Conservation (phyloP, 1,284 basidiomycete genomes). For the Fomitopsis betulina region DNA sequence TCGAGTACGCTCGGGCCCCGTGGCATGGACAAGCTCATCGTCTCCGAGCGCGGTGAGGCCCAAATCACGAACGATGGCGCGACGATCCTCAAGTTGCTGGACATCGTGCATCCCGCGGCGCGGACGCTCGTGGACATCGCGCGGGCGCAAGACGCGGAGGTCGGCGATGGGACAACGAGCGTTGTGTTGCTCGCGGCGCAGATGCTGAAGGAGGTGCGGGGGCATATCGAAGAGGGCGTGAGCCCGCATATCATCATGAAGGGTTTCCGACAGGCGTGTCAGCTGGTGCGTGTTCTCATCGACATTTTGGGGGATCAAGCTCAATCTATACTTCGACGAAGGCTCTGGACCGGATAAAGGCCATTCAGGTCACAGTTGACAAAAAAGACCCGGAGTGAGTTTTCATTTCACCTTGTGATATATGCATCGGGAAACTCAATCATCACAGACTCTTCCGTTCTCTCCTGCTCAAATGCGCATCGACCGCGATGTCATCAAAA, state of each 20-base stretch:
- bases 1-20: slow-evolving; percentile 96
- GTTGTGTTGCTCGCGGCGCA: slow-evolving; percentile 95
- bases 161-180: slow-evolving; percentile 97
- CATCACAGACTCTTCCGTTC: slow-evolving; percentile 80
- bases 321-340: slow-evolving; percentile 27
- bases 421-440: not conserved
- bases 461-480: slow-evolving; percentile 92
- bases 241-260: slow-evolving; percentile 98
- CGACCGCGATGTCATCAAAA: slow-evolving; percentile 99
- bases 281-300: slow-evolving; percentile 59
- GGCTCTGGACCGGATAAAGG: slow-evolving; percentile 86
- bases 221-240: slow-evolving; percentile 95
- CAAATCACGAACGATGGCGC: slow-evolving; percentile 99
- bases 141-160: slow-evolving; percentile 96
- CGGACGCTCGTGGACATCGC: slow-evolving; percentile 97
- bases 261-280: slow-evolving; percentile 86
- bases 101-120: slow-evolving; percentile 97
- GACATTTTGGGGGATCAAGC: not conserved
- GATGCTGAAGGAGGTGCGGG: slow-evolving; percentile 88
- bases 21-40: slow-evolving; percentile 98
- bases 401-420: not conserved
- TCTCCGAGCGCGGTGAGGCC: slow-evolving; percentile 87
- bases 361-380: slow-evolving; percentile 89
- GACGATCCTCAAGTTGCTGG: slow-evolving; percentile 94
- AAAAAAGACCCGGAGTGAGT: slow-evolving; percentile 86